Base-by-base conservation (phyloP, 2,329 filamentous ascomycete species). In the Alternaria sp. region DNA sequence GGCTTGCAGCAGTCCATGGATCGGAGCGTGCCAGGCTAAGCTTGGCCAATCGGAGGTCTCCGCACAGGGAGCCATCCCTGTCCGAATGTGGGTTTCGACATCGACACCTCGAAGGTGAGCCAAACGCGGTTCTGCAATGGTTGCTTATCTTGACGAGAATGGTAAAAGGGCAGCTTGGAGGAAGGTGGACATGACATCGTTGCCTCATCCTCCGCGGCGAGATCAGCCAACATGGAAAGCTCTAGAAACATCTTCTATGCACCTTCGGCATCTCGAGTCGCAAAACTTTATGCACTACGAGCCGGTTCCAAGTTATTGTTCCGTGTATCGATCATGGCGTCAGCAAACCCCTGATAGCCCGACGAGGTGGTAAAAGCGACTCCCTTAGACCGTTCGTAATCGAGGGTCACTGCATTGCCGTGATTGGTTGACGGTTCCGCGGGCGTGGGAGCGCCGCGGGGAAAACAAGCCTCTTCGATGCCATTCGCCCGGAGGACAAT, bases 1-100 rank as follows among this genome's bases (percentile, higher is more conserved):
- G 58, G 58, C 58, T 52, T 57, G 58, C 58, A 57, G 41, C 20
- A 41, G 8, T 27, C 54, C 40, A 27, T 46, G n/a, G 22, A 60
- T 57, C 18, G 27, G 57, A 41, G 41, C 25, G 18, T 41, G 12
- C 34, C 50, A 40, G 18, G 27, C 34, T 38, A 16, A 28, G 27
- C n/a, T 32, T 8, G 34, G 16, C 58, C 58, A 60, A 60, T 60
- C 40, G 46, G 54, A 30, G 28, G 16, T 6, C 25, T 25, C 22
- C 38, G 43, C 32, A 16, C 30, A 20, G 48, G 20, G 27, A 12
- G 20, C 16, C 9, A 38, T 18, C 55, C 41, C 51, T 50, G 22
- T 34, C 28, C 34, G 40, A 14, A n/a, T 36, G 25, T 38, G 25
- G 36, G 20, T 32, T 57, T 57, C 34, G 57, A 32, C 51, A 32